Evolutionary conservation across 345 rosid genomes (phyloP).

Genomic region (Citrus mangshanensis): DNA sequence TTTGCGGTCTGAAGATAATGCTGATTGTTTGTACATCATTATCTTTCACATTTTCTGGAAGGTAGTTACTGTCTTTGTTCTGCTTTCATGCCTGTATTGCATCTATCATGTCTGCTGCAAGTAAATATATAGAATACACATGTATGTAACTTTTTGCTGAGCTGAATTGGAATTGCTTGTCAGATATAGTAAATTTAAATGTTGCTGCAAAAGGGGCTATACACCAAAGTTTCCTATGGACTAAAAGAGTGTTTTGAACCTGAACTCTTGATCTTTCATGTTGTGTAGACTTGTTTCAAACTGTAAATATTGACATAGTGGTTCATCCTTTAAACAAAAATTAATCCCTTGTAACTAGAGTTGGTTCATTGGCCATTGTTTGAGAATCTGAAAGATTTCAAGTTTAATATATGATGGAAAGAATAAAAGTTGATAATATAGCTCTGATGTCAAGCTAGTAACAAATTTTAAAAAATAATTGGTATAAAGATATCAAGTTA

Average conservation of each 20-base stretch:
- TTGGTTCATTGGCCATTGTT: not conserved
- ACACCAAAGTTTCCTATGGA: not conserved
- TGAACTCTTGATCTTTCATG: not conserved
- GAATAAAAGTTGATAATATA: not conserved
- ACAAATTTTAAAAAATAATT: not conserved
- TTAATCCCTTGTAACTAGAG: not conserved
- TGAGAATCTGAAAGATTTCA: not conserved
- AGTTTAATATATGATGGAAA: not conserved
- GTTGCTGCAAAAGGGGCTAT: not conserved
- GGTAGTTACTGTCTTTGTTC: conserved; percentile 29
- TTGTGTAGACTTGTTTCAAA: not conserved
- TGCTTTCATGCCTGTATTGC: not conserved
- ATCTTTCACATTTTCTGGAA: conserved; percentile 18
- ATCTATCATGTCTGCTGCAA: conserved; percentile 11
- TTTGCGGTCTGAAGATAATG: conserved; percentile 21
- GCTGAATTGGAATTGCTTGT: not conserved
- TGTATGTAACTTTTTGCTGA: not conserved
- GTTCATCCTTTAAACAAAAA: not conserved
- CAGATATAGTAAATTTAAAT: not conserved
- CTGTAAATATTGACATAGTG: not conserved
- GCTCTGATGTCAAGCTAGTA: not conserved
- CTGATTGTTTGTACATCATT: conserved; percentile 21
- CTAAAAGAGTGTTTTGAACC: not conserved
- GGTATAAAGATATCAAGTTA: not conserved
- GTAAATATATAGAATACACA: not conserved